Evolutionary conservation across 176 grass and related monocot species (phyloP), one percentile per base, ranked within the genome.

Genomic region (Avena insularis): DNA sequence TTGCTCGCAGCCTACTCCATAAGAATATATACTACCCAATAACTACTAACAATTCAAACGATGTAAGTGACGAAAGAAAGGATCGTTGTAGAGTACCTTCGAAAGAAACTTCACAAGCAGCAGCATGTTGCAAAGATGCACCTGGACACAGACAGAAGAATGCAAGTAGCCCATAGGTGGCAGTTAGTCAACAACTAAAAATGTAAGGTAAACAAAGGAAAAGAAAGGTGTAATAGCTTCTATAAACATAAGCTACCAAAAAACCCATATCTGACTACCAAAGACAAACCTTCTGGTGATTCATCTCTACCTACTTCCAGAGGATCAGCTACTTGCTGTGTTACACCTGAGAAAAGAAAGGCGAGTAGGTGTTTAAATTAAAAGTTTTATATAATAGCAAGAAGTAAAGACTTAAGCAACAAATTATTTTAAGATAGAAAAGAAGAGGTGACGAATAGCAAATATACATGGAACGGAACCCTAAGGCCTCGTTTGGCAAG

Each of bases 251-350:
- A 75, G 23, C 47, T 53, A 51, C 48, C 46, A 75, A 6, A 75
- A 75, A 75, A 27, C 46, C 46, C 21, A 75, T 75, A 75, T 51
- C 46, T 51, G 46, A 57, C 71, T 38, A 56, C 20, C 13, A 12
- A 71, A 48, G 13, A 71, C 81, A 84, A 83, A 88, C 87, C 87
- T 78, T 59, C 64, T 48, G 40, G 38, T 14, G 74, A 15, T 78
- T 79, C 68, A 65, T 84, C 63, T 67, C 17, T 55, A 48, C 51
- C 35, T 31, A 71, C 53, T 84, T 68, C 33, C 75, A 21, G 21
- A 88, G 61, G 20, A 78, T 66, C 63, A 79, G 63, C 15, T 83
- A 69, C 12, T 84, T 78, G 51, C 20, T 71, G 38, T 45, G n/a
- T 46, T 71, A 53, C 38, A 83, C 71, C 35, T 83, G 49, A 58